phyloP scores from a whole-genome alignment of 805 yeast genomes.

The Sugiyamaella boreocaroliniensis region DNA sequence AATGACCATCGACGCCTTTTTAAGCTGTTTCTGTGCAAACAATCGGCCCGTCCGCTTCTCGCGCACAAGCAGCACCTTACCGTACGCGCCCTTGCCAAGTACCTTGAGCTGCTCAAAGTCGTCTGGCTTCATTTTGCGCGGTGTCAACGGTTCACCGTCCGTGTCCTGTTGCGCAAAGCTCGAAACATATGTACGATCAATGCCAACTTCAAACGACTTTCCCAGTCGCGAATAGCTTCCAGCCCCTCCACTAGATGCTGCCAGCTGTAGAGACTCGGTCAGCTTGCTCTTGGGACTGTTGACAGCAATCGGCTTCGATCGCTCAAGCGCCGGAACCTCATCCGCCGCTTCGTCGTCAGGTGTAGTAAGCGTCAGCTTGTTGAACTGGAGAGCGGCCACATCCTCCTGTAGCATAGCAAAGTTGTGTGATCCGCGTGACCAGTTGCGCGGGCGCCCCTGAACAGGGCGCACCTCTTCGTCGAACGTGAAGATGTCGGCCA shows the following conservation, averaged over 20 bases:
- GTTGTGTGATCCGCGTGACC: conserved; percentile 8
- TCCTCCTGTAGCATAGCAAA: conserved; percentile 7
- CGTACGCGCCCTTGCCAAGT: conserved; percentile 82
- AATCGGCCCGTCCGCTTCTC: conserved; percentile 55
- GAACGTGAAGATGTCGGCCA: conserved; percentile 26
- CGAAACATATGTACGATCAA: conserved; percentile 36
- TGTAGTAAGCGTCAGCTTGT: neutral
- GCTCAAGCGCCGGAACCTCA: neutral
- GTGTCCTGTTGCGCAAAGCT: conserved; percentile 16
- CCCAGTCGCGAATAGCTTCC: conserved; percentile 32
- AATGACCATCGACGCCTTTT: conserved; percentile 73
- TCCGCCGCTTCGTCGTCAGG: neutral
- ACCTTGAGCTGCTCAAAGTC: conserved; percentile 75
- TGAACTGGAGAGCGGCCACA: conserved; percentile 2
- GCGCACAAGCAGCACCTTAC: conserved; percentile 73
- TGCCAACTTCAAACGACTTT: conserved; percentile 44
- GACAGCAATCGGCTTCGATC: conserved; percentile 7
- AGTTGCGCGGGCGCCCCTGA: neutral
- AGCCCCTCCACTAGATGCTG: neutral
- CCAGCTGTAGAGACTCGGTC: neutral
- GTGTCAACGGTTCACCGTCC: neutral
- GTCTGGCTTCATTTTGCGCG: conserved; percentile 23
- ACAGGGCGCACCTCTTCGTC: conserved; percentile 18
- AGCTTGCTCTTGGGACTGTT: conserved; percentile 3
- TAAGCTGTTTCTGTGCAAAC: conserved; percentile 81